Evolutionary conservation across 129 eudicot species (phyloP).

Genomic region (Flaveria robusta): DNA sequence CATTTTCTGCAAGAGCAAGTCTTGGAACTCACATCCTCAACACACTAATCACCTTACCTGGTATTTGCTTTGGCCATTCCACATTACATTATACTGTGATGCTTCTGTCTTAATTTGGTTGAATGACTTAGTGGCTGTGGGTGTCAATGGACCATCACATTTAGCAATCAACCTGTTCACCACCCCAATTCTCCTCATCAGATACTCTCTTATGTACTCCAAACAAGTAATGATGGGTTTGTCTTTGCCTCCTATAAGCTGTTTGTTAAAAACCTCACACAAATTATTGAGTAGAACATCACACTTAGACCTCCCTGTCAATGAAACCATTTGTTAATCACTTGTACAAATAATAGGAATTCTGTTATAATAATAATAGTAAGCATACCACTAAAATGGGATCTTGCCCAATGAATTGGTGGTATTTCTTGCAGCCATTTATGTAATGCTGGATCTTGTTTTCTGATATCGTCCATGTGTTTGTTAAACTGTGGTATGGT

Average conservation of each 20-base stretch:
- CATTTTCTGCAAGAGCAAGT: not conserved
- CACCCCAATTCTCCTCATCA: not conserved
- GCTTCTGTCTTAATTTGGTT: not conserved
- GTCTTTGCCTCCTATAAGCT: not conserved
- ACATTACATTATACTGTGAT: no score
- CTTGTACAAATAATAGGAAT: no score
- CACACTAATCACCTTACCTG: not conserved
- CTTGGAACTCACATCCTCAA: not conserved
- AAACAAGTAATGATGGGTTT: not conserved
- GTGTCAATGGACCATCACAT: not conserved
- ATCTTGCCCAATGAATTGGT: no score
- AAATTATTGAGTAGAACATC: not conserved
- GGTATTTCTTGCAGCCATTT: no score
- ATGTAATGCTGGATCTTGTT: no score
- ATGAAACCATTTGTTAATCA: no score
- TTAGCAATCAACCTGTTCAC: not conserved
- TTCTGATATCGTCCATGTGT: no score
- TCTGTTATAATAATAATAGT: no score
- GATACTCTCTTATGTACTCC: not conserved
- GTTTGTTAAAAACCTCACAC: not conserved
- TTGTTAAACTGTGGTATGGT: no score
- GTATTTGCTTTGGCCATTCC: no score
- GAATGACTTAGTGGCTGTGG: not conserved
- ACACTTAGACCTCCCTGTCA: not conserved
- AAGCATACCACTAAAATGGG: no score